Evolutionary conservation across 352 stramenopile species (phyloP).

Genomic region (Phytophthora citricola): DNA sequence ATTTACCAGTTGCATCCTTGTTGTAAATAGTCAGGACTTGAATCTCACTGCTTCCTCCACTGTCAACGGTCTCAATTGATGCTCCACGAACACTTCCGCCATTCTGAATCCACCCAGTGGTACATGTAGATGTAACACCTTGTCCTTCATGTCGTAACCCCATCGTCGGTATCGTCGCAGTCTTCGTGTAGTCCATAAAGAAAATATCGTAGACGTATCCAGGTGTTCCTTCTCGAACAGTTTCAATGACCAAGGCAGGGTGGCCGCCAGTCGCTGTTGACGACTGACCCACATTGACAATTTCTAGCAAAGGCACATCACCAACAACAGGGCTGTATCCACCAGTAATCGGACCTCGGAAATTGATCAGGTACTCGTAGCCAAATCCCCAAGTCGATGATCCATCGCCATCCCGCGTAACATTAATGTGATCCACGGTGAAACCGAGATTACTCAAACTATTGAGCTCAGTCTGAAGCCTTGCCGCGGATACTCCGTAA

Average conservation of each 20-base stretch:
- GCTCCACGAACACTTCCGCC: conserved; percentile 50
- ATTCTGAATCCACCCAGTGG: conserved; percentile 37
- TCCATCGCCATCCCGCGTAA: conserved; percentile 71
- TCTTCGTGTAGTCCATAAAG: conserved; percentile 55
- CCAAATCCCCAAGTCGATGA: conserved; percentile 76
- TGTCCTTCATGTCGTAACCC: conserved; percentile 44
- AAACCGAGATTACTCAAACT: conserved; percentile 50
- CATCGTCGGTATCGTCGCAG: conserved; percentile 22
- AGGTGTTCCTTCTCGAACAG: conserved; percentile 55
- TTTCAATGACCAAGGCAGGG: conserved; percentile 76
- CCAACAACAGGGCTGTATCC: conserved; percentile 68
- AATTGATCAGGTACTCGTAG: conserved; percentile 79
- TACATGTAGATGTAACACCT: conserved; percentile 13
- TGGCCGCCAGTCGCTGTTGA: conserved; percentile 51
- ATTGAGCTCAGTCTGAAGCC: conserved; percentile 72
- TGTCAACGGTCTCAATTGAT: conserved; percentile 44
- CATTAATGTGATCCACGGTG: conserved; percentile 54
- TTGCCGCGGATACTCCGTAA: conserved; percentile 70
- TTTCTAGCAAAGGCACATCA: conserved; percentile 52
- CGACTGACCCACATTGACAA: conserved; percentile 56
- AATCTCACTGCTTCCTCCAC: conserved; percentile 70
- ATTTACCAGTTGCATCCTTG: conserved; percentile 20
- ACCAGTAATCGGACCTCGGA: conserved; percentile 58
- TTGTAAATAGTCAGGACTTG: conserved; percentile 58
- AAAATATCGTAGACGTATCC: conserved; percentile 81